Conservation (phyloP, 257 asterid genomes). For the Solanum lycopersicoides region DNA sequence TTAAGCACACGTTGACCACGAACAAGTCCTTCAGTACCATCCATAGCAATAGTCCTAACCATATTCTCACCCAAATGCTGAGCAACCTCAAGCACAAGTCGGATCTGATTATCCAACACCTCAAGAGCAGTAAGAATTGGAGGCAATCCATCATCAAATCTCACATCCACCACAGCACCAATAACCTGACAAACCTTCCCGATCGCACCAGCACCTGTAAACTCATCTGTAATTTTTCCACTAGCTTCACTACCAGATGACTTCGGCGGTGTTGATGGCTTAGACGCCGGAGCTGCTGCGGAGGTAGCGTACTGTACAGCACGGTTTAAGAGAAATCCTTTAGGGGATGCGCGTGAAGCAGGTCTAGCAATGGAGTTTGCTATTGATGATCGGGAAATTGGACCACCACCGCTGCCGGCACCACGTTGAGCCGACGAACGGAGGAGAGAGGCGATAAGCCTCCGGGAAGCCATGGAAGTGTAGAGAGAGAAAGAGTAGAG, state of each 20-base stretch:
- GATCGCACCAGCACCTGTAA: constrained; percentile 62
- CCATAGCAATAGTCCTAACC: constrained; percentile 90
- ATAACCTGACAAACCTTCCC: constrained; percentile 85
- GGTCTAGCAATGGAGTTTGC: neutral
- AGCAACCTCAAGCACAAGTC: constrained; percentile 83
- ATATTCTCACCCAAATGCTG: constrained; percentile 85
- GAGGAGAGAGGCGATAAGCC: constrained; percentile 66
- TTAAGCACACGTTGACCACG: constrained; percentile 79
- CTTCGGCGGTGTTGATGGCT: constrained; percentile 19
- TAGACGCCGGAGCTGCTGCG: constrained; percentile 16
- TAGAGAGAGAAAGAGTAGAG: neutral
- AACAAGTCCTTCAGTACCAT: constrained; percentile 88
- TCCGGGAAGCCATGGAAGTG: constrained; percentile 65
- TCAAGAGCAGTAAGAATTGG: constrained; percentile 85
- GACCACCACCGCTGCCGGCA: constrained; percentile 1
- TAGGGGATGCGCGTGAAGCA: constrained; percentile 28
- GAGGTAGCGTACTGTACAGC: constrained; percentile 58
- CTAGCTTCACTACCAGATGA: constrained; percentile 12
- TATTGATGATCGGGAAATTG: constrained; percentile 9
- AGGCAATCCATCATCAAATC: constrained; percentile 77
- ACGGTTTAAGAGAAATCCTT: constrained; percentile 59
- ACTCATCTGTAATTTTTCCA: constrained; percentile 74
- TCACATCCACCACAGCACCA: constrained; percentile 92
- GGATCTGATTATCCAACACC: constrained; percentile 82
- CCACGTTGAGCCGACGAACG: constrained; percentile 45